These are phyloP conservation scores for Aegilops sharonensis DNA, from an alignment of 176 grass and related monocot species.

Conservation along the genomic window DNA sequence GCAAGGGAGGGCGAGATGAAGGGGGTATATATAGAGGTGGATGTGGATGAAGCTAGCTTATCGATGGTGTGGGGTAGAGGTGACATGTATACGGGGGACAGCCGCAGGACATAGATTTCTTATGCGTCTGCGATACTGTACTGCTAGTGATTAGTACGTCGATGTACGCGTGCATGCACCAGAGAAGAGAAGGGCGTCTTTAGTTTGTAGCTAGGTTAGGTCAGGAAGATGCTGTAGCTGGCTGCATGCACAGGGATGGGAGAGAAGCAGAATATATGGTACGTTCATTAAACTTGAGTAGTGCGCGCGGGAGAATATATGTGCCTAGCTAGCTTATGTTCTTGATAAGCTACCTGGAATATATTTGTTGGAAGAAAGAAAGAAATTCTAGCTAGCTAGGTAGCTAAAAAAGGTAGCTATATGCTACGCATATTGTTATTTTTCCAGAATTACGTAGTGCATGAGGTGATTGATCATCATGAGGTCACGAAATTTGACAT, in stretches of 20 bases:
- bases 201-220: slow-evolving; percentile 39
- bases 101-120: not conserved
- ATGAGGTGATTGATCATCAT: not conserved
- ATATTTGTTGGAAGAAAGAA: slow-evolving; percentile 28
- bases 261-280: not conserved
- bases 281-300: slow-evolving; percentile 29
- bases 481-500: not conserved
- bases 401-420: not conserved
- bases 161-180: slow-evolving; percentile 13
- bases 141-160: not conserved
- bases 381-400: not conserved
- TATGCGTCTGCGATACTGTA: not conserved
- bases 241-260: not conserved
- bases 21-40: slow-evolving; percentile 57
- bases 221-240: slow-evolving; percentile 32
- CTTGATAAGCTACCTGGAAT: slow-evolving; percentile 59
- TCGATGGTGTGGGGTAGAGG: slow-evolving; percentile 41
- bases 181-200: slow-evolving; percentile 8
- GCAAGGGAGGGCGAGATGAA: slow-evolving; percentile 20
- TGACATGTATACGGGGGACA: slow-evolving; percentile 36
- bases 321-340: slow-evolving; percentile 18
- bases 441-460: not conserved
- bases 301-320: slow-evolving; percentile 34
- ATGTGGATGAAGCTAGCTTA: not conserved
- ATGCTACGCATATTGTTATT: not conserved